Percentiles rank a stretch among this genome's conserved stretches.
These are phyloP conservation scores for Corinectria fuckeliana DNA, from an alignment of 2,329 filamentous ascomycete genomes.

Conservation along the genomic window DNA sequence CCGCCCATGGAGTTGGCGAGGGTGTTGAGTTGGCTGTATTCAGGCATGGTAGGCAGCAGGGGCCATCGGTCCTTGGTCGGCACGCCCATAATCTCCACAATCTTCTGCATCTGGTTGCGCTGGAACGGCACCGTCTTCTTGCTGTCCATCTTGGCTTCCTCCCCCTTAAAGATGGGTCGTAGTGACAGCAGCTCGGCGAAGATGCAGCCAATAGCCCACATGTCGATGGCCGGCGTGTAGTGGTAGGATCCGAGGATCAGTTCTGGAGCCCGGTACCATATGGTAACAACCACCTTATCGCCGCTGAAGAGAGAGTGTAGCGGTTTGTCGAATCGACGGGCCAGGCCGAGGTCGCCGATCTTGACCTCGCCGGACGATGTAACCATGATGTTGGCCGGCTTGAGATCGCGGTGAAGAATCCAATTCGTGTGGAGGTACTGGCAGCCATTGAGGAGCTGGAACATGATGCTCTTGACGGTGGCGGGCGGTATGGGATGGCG, in stretches of 20 bases:
- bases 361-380: slow-evolving; percentile 89
- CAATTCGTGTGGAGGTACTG: slow-evolving; percentile 96
- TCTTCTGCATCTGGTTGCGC: slow-evolving; percentile 98
- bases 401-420: slow-evolving; percentile 96
- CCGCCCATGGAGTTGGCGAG: slow-evolving; percentile 58
- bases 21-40: slow-evolving; percentile 74
- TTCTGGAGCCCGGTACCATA: slow-evolving; percentile 98
- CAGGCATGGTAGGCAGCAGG: slow-evolving; percentile 82
- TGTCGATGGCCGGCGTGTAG: slow-evolving; percentile 95
- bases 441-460: slow-evolving; percentile 92
- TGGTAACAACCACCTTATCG: slow-evolving; percentile 98
- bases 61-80: slow-evolving; percentile 92
- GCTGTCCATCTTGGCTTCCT: slow-evolving; percentile 98
- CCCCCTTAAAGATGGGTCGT: slow-evolving; percentile 95
- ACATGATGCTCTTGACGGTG: slow-evolving; percentile 93
- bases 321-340: slow-evolving; percentile 92
- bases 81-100: slow-evolving; percentile 93
- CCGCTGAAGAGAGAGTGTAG: slow-evolving; percentile 89
- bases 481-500: slow-evolving; percentile 86
- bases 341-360: slow-evolving; percentile 92
- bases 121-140: slow-evolving; percentile 99
- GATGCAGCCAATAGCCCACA: slow-evolving; percentile 98
- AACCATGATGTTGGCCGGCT: slow-evolving; percentile 99
- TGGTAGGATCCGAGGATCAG: slow-evolving; percentile 91
- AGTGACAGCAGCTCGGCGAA: slow-evolving; percentile 92